phyloP scores from a whole-genome alignment of 306 rosid species.

The Fragaria iinumae region DNA sequence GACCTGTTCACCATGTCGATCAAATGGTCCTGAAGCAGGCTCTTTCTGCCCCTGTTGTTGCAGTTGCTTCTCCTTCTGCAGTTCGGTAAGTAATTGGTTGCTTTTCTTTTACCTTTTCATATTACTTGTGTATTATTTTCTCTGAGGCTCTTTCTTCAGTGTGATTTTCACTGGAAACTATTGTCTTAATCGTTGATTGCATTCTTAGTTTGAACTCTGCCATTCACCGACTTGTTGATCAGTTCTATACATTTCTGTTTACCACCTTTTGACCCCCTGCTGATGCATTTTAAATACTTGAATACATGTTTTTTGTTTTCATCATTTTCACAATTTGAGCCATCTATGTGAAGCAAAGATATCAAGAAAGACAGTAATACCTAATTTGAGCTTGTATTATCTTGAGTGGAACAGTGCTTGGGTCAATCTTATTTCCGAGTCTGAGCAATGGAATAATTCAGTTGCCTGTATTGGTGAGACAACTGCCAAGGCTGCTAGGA shows the following conservation, averaged over 20 bases:
- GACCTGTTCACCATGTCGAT: constrained; percentile 71
- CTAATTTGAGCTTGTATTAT: not conserved
- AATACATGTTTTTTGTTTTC: no score
- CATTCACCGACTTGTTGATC: not conserved
- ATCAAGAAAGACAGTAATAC: not conserved
- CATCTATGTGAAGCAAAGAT: not conserved
- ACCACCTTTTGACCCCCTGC: not conserved
- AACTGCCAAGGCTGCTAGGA: constrained; percentile 74
- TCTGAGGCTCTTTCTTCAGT: not conserved
- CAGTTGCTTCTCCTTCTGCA: constrained; percentile 96
- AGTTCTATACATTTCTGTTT: constrained; percentile 1
- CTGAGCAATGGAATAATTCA: constrained; percentile 56
- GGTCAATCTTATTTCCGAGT: constrained; percentile 61
- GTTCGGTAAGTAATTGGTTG: constrained; percentile 49
- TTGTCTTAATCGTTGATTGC: not conserved
- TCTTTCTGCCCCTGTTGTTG: constrained; percentile 71
- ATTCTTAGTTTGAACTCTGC: not conserved
- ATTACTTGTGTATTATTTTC: not conserved
- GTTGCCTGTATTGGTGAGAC: constrained; percentile 98
- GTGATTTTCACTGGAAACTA: constrained; percentile 8
- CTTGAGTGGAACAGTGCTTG: constrained; percentile 67
- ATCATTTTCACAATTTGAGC: constrained; percentile 6
- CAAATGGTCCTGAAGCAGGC: constrained; percentile 62
- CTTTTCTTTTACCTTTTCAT: not conserved
- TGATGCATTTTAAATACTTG: not conserved